A percentile compares a stretch with the other conserved stretches of the same genome.
phyloP scores from a whole-genome alignment of 495 filamentous ascomycete genomes.

The Apiosordaria backusii region DNA sequence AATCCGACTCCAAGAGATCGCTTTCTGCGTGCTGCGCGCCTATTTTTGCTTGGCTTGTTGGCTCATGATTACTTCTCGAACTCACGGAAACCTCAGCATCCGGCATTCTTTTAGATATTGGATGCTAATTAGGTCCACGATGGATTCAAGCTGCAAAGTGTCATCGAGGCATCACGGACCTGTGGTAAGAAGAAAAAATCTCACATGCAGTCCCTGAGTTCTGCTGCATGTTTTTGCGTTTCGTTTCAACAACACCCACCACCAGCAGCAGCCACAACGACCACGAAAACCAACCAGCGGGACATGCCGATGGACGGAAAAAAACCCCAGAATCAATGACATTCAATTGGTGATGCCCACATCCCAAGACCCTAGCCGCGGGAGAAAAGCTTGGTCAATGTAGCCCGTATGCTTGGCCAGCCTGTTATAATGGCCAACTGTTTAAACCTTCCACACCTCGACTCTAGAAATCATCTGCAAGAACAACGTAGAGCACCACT shows the following conservation, averaged over 20 bases:
- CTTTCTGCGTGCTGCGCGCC: neutral
- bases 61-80: too few relatives aligned
- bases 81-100: neutral
- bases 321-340: neutral
- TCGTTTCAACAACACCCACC: neutral
- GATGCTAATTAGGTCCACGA: neutral
- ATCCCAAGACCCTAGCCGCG: neutral
- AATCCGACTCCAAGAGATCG: neutral
- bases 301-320: neutral
- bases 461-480: neutral
- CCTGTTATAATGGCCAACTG: neutral
- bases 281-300: neutral
- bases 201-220: neutral
- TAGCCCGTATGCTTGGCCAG: neutral
- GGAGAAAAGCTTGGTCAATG: neutral
- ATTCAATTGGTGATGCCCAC: neutral
- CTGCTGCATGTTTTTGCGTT: neutral
- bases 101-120: neutral
- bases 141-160: neutral
- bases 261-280: neutral
- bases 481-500: too few relatives aligned
- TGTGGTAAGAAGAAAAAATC: neutral
- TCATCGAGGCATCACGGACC: neutral
- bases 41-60: neutral
- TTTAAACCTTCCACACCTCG: neutral